Evolutionary conservation across 371 early-diverging fungal species (phyloP).

Genomic region (Mucor mucedo): DNA sequence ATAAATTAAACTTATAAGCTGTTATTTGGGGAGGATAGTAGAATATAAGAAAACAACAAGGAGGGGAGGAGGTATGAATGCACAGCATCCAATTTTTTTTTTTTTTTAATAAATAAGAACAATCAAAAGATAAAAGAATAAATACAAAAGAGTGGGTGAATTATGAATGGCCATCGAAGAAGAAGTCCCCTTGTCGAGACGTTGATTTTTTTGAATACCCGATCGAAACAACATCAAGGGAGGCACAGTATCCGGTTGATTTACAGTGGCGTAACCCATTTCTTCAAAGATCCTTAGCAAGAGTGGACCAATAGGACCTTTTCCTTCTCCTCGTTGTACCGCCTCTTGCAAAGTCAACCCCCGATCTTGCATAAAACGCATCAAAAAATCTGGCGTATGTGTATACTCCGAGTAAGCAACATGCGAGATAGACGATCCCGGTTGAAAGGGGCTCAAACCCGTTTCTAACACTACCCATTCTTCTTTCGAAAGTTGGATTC

Average conservation of each 20-base stretch:
- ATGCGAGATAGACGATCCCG: conserved; percentile 61
- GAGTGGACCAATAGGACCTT: conserved; percentile 44
- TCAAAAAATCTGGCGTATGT: conserved; percentile 57
- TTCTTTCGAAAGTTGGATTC: conserved; percentile 9
- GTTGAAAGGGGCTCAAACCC: conserved; percentile 35
- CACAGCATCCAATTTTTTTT: too few relatives aligned
- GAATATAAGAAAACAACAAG: too few relatives aligned
- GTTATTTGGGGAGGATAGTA: too few relatives aligned
- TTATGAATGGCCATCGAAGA: too few relatives aligned
- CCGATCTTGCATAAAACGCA: conserved; percentile 50
- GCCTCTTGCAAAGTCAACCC: conserved; percentile 32
- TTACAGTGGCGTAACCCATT: conserved; percentile 36
- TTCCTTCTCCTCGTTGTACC: conserved; percentile 16
- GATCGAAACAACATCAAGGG: neutral
- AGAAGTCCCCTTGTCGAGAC: too few relatives aligned
- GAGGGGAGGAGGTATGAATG: too few relatives aligned
- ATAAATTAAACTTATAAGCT: too few relatives aligned
- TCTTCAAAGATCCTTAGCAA: conserved; percentile 36
- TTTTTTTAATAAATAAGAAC: too few relatives aligned
- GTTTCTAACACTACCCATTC: conserved; percentile 36
- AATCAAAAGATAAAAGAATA: too few relatives aligned
- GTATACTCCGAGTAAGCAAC: conserved; percentile 44
- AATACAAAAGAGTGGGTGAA: too few relatives aligned
- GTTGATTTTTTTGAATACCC: too few relatives aligned
- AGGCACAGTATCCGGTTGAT: conserved; percentile 11